Percentiles rank a stretch among this genome's conserved stretches.
phyloP scores from a whole-genome alignment of 2,329 filamentous ascomycete species.

The Teratosphaeriaceae sp. region DNA sequence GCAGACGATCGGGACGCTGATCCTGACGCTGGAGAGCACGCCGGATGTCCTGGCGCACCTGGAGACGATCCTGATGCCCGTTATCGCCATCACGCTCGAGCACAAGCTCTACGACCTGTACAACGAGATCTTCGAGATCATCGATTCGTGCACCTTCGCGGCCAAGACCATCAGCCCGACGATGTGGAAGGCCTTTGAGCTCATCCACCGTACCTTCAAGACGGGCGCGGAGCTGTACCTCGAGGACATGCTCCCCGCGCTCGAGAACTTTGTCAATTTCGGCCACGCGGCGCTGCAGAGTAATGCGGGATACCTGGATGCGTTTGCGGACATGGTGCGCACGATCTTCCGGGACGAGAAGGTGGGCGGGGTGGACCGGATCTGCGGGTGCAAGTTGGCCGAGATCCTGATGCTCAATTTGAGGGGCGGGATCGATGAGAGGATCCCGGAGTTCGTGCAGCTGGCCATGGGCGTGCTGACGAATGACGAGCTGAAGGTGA shows the following conservation, averaged over 20 bases:
- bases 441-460: slow-evolving; percentile 79
- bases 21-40: slow-evolving; percentile 92
- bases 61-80: slow-evolving; percentile 93
- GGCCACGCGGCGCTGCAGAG: slow-evolving; percentile 73
- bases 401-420: slow-evolving; percentile 97
- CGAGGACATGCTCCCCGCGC: slow-evolving; percentile 95
- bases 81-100: slow-evolving; percentile 91
- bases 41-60: slow-evolving; percentile 92
- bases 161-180: slow-evolving; percentile 91
- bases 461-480: slow-evolving; percentile 80
- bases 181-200: slow-evolving; percentile 98
- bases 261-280: slow-evolving; percentile 97
- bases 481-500: slow-evolving; percentile 72
- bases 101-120: slow-evolving; percentile 98
- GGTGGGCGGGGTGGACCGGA: slow-evolving; percentile 86
- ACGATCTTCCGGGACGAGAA: slow-evolving; percentile 93
- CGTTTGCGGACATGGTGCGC: slow-evolving; percentile 86
- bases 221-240: slow-evolving; percentile 93
- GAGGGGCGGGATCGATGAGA: slow-evolving; percentile 78
- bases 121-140: slow-evolving; percentile 98
- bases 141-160: slow-evolving; percentile 97
- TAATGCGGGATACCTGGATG: slow-evolving; percentile 79
- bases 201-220: slow-evolving; percentile 96
- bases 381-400: slow-evolving; percentile 94
- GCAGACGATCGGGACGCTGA: slow-evolving; percentile 95